Evolutionary conservation across 305 asterid species (phyloP).

Genomic region (Fraxinus velutina): DNA sequence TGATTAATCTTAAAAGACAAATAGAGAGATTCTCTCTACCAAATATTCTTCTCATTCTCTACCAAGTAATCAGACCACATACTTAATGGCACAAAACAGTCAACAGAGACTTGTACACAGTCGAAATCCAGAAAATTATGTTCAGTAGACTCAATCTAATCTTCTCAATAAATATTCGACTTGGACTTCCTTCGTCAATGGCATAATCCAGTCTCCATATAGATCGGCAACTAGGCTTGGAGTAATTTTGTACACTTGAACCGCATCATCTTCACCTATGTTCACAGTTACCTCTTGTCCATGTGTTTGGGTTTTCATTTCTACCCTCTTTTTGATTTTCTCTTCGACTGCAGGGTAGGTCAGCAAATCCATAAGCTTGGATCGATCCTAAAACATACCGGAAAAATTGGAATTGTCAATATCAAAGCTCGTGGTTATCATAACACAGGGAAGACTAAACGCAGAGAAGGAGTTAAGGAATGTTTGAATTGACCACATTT

Average conservation of each 20-base stretch:
- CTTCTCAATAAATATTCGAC: conserved; percentile 72
- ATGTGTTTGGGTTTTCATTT: conserved; percentile 60
- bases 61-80: neutral
- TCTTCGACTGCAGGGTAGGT: conserved; percentile 72
- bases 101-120: neutral
- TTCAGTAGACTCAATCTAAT: conserved; percentile 40
- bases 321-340: conserved; percentile 59
- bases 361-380: conserved; percentile 55
- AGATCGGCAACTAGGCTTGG: conserved; percentile 68
- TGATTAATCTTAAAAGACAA: no score
- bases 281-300: conserved; percentile 56
- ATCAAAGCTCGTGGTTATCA: neutral
- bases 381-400: conserved; percentile 42
- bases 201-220: conserved; percentile 90
- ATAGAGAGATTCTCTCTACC: no score
- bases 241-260: conserved; percentile 62
- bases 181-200: conserved; percentile 87
- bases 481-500: neutral
- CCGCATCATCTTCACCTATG: conserved; percentile 28
- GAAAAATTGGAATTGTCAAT: neutral
- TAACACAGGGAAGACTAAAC: neutral
- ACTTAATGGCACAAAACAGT: neutral
- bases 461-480: neutral
- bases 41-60: no score
- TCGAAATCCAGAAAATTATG: neutral